Base-by-base conservation (phyloP, 805 yeast genomes). In the Nakazawaea siamensis region DNA sequence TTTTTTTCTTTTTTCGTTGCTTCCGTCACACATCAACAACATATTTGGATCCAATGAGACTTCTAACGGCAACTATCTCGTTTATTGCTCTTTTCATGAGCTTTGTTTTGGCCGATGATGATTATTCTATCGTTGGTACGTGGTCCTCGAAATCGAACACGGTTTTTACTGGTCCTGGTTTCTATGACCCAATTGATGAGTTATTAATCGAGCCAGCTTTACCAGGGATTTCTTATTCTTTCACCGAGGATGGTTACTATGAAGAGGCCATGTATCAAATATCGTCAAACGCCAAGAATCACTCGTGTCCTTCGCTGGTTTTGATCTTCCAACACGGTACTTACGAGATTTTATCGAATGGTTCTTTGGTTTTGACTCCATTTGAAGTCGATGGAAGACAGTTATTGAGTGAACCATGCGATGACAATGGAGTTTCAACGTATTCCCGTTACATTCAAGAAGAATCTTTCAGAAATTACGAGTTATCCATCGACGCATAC, bases 161-260 rank as follows among this genome's bases (percentile, higher is more conserved):
- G 10, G 98, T 92, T 6, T 80, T 90, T 63, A 92, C 99, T 1
- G 99, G 99, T 0, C 95, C 97, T 5, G 82, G 88, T 2, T 92
- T 92, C 53, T 92, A 75, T 55, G 97, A 92, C 56, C 99, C 99
- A 2, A 82, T 87, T 19, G 96, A 90, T 53, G 98, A 92, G 57
- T 71, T 90, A 13, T 64, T 92, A 39, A 84, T 87, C 42, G 99
- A 92, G 55, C 99, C 99, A 2, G 90, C 88, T 7, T 68, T 92
- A 27, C 96, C 99, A 2, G 99, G 99, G 25, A 73, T 90, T 37
- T 80, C 94, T 4, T 85, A 80, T 58, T 85, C 96, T 2, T 92
- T 92, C 65, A 88, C 97, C 1, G 79, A 70, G 17, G 97, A 92
- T 58, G 97, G 97, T 4, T 74, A 65, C 55, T 92, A 70, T 55